These are phyloP conservation scores for Penicillium corylophilum DNA, from an alignment of 2,329 filamentous ascomycete genomes.

Conservation along the genomic window DNA sequence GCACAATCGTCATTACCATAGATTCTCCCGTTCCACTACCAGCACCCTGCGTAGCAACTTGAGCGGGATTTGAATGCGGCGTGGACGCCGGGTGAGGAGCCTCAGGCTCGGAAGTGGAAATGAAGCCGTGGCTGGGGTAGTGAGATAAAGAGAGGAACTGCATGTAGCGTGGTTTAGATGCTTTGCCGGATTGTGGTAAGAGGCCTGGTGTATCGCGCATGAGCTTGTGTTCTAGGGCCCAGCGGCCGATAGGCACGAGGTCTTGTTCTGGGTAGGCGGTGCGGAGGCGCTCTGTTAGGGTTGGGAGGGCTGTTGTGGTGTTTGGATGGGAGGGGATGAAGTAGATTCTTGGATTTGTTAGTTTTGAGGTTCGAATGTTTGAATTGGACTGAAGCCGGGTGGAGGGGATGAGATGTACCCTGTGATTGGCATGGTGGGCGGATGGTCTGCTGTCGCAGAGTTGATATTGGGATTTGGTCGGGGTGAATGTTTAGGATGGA, in stretches of 20 bases:
- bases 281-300: slow-evolving; percentile 41
- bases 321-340: slow-evolving; percentile 45
- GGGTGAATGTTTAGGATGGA: not conserved
- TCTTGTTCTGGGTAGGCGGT: slow-evolving; percentile 36
- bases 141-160: slow-evolving; percentile 45
- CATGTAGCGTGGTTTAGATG: slow-evolving; percentile 38
- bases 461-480: not conserved
- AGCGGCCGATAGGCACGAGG: slow-evolving; percentile 37
- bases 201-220: slow-evolving; percentile 45
- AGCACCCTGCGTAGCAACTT: not conserved
- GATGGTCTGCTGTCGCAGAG: not conserved
- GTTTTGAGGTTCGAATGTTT: not conserved
- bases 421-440: slow-evolving; percentile 33
- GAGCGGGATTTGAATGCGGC: not conserved
- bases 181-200: slow-evolving; percentile 31
- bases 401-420: slow-evolving; percentile 30
- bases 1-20: slow-evolving; percentile 43
- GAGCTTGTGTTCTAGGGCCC: slow-evolving; percentile 44
- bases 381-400: not conserved
- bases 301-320: slow-evolving; percentile 34
- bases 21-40: slow-evolving; percentile 1
- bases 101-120: slow-evolving; percentile 38
- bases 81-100: slow-evolving; percentile 11
- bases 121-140: slow-evolving; percentile 41
- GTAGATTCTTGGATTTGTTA: slow-evolving; percentile 36